Percentiles rank a stretch among this genome's conserved stretches.
Evolutionary conservation across 495 filamentous ascomycete species (phyloP).

Genomic region (Baudoinia panamericana): DNA sequence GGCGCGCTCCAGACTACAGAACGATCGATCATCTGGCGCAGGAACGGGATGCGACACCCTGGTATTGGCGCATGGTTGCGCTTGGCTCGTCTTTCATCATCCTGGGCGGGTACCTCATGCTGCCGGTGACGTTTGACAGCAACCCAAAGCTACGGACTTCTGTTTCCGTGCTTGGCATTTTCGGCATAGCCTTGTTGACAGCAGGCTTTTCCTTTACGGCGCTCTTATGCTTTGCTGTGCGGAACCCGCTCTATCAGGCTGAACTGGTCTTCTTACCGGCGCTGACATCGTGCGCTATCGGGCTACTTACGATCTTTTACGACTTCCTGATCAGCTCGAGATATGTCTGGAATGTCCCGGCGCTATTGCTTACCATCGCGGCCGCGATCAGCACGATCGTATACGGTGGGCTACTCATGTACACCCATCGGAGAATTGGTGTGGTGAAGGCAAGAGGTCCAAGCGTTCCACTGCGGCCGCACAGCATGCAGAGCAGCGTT

Average conservation of each 20-base stretch:
- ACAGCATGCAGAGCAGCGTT: neutral
- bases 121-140: conserved; percentile 27
- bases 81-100: conserved; percentile 27
- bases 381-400: conserved; percentile 22
- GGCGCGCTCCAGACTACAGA: conserved; percentile 14
- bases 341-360: conserved; percentile 22
- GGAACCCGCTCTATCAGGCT: conserved; percentile 25
- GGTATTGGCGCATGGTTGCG: conserved; percentile 29
- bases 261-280: conserved; percentile 28
- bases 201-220: conserved; percentile 30
- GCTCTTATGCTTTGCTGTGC: conserved; percentile 28
- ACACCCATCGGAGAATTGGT: conserved; percentile 24
- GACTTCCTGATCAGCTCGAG: conserved; percentile 25
- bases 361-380: conserved; percentile 22
- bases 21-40: conserved; percentile 5
- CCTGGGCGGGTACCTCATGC: conserved; percentile 29
- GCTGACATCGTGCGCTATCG: conserved; percentile 25
- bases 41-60: conserved; percentile 15
- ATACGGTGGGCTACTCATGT: conserved; percentile 28
- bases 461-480: conserved; percentile 10
- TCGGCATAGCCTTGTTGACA: conserved; percentile 27
- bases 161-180: conserved; percentile 24
- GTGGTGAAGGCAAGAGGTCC: conserved; percentile 9
- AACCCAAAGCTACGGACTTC: conserved; percentile 23
- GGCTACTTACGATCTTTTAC: conserved; percentile 30